Percentiles rank a stretch among this genome's conserved stretches.
phyloP scores from a whole-genome alignment of 306 rosid genomes.

The Cicer bijugum region DNA sequence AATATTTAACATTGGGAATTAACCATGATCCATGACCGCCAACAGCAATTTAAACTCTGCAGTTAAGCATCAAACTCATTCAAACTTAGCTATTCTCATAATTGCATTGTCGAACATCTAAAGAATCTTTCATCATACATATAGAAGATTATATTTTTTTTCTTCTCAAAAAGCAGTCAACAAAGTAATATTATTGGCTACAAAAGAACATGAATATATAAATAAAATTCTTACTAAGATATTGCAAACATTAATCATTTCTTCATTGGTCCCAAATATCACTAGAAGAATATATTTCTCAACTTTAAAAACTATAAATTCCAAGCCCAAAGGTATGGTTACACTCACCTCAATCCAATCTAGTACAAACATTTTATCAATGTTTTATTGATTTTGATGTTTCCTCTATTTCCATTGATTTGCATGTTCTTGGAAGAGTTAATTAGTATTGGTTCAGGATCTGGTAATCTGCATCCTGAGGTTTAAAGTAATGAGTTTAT shows the following conservation, averaged over 20 bases:
- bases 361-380: constrained; percentile 29
- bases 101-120: neutral
- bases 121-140: constrained; percentile 3
- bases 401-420: constrained; percentile 15
- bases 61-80: neutral
- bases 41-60: neutral
- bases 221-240: neutral
- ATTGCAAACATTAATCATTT: neutral
- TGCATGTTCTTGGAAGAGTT: constrained; percentile 30
- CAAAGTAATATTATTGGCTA: constrained; percentile 49
- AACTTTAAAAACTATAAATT: constrained; percentile 56
- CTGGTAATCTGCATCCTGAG: constrained; percentile 61
- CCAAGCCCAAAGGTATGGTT: constrained; percentile 22
- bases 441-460: constrained; percentile 47
- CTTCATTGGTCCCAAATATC: constrained; percentile 1
- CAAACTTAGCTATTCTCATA: constrained; percentile 5
- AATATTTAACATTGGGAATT: neutral
- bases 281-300: constrained; percentile 37
- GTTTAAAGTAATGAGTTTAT: constrained; percentile 55
- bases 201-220: constrained; percentile 33
- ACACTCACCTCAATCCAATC: constrained; percentile 41
- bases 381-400: neutral
- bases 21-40: too few relatives aligned
- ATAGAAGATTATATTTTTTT: too few relatives aligned
- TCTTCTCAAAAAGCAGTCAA: neutral